phyloP scores from a whole-genome alignment of 1,284 basidiomycete genomes.

The Ceratorhiza oryzae-sativae region DNA sequence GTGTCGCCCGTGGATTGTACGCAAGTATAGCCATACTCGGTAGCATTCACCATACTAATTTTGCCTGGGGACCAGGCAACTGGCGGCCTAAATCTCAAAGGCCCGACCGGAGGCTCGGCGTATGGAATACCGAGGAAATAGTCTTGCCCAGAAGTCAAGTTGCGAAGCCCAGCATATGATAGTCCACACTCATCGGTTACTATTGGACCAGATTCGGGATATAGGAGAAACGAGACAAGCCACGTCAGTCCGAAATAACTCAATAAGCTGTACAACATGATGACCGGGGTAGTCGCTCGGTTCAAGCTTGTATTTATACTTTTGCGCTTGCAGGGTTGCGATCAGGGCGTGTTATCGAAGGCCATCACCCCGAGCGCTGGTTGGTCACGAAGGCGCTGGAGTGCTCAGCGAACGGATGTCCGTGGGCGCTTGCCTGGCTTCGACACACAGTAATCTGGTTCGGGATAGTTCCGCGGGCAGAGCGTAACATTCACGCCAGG shows the following conservation, averaged over 20 bases:
- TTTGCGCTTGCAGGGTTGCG: background rate
- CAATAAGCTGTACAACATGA: background rate
- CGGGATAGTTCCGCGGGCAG: no score
- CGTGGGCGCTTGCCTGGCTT: no score
- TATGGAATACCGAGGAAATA: constrained; percentile 41
- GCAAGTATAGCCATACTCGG: constrained; percentile 1
- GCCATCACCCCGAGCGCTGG: background rate
- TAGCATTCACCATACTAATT: background rate
- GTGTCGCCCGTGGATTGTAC: background rate
- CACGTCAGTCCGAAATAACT: background rate
- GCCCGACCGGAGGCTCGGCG: constrained; percentile 37
- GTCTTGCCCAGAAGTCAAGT: constrained; percentile 32
- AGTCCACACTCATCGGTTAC: background rate
- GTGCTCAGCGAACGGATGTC: background rate
- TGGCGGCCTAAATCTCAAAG: constrained; percentile 30
- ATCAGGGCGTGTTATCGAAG: background rate
- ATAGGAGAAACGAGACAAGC: background rate
- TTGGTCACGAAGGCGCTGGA: background rate
- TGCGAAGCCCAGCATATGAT: constrained; percentile 26
- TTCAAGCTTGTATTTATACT: background rate
- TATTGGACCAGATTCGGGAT: background rate
- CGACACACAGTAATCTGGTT: no score
- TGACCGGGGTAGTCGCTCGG: background rate
- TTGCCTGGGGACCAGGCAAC: constrained; percentile 7
- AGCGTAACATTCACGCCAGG: no score